phyloP scores from a whole-genome alignment of 2,329 filamentous ascomycete species.

The Aspergillus novoparasiticus region DNA sequence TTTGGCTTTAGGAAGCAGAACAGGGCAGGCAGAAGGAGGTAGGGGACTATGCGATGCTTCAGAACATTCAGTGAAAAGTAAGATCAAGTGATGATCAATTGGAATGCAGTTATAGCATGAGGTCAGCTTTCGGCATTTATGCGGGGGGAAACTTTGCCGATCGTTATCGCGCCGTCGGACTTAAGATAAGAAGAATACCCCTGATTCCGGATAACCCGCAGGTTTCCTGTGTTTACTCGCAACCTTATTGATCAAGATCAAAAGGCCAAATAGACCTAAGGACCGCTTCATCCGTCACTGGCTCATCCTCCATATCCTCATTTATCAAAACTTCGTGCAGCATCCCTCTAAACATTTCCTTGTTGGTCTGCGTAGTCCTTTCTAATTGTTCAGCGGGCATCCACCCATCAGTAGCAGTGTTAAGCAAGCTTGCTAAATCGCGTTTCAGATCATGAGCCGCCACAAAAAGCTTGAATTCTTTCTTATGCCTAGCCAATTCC shows the following conservation, averaged over 20 bases:
- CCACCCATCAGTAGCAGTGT: too few relatives aligned
- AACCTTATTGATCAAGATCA: too few relatives aligned
- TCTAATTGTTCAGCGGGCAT: too few relatives aligned
- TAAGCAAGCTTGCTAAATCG: too few relatives aligned
- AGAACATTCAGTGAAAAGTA: neutral
- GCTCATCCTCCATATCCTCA: too few relatives aligned
- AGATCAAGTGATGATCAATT: neutral
- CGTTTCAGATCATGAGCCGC: too few relatives aligned
- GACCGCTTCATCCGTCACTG: too few relatives aligned
- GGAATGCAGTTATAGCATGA: neutral
- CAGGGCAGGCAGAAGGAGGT: neutral
- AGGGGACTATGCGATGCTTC: neutral
- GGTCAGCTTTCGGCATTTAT: neutral
- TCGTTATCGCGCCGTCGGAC: neutral
- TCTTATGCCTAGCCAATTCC: conserved; percentile 30
- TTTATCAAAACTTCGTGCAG: too few relatives aligned
- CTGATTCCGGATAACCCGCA: neutral
- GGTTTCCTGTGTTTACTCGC: too few relatives aligned
- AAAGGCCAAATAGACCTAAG: too few relatives aligned
- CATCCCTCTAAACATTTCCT: too few relatives aligned
- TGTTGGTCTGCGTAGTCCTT: too few relatives aligned
- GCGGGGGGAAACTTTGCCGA: neutral
- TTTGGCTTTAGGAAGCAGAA: neutral
- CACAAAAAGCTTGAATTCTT: conserved; percentile 33
- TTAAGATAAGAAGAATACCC: neutral